Evolutionary conservation across 257 asterid species (phyloP), one percentile per base, ranked within the genome.

Genomic region (Przewalskia tangutica): DNA sequence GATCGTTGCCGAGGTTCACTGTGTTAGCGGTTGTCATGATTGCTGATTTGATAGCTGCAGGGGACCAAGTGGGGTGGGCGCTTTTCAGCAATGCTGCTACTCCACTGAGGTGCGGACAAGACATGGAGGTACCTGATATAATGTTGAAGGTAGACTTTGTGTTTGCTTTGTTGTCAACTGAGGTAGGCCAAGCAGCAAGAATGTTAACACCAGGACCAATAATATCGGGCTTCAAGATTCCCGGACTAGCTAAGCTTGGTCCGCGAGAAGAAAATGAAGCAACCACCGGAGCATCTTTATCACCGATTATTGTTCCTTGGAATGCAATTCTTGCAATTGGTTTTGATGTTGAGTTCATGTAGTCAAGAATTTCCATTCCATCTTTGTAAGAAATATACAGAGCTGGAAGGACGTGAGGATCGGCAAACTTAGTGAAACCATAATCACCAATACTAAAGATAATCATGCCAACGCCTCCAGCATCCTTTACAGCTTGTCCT

Each of bases 31-130:
- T 87, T 13, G 93, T 89, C 91, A 92, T 89, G 34, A 91, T 88
- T 10, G 92, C 93, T 0, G 93, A 91, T 64, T 91, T 89, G 10
- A 87, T 88, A 27, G 90, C 89, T 9, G 92, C 90, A 0, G 89
- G 87, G 27, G 76, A 66, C 76, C 51, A 66, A 36, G 51, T 38
- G 0, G 53, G 76, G 51, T 66, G 76, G 2, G 51, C 17, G 40
- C 60, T 73, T 73, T 73, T 73, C 36, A 73, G 13, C 60, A 73
- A 48, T 73, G 79, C 79, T 20, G 79, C 60, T 3, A 73, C 20
- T 48, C 79, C 67, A 4, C 66, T 78, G 68, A 78, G 68, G n/a
- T 60, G 79, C 6, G 79, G 79, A 48, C 60, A 73, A 3, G 79
- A 73, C 79, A 73, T 73, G 2, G 79, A 73, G 3, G 79, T 73